Percentiles rank a stretch among this genome's conserved stretches.
Evolutionary conservation across 1,139 yeast species (phyloP).

Genomic region (Protomyces inundatus): DNA sequence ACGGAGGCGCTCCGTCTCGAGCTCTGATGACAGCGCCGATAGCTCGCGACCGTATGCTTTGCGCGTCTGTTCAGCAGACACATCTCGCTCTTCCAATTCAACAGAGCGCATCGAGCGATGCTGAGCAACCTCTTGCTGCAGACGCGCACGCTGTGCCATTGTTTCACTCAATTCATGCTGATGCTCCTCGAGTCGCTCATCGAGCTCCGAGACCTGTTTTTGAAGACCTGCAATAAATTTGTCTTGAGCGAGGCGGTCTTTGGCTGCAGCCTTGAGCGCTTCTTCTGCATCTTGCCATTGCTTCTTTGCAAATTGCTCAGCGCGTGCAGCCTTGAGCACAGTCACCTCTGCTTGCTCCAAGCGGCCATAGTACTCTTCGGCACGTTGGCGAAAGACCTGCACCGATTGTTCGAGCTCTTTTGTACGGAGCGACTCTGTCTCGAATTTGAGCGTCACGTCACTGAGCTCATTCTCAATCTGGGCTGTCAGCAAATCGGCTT

Average conservation of each 20-base stretch:
- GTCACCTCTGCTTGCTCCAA: conserved; percentile 77
- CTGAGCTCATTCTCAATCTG: conserved; percentile 25
- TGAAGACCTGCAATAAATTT: conserved; percentile 48
- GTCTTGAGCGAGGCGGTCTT: conserved; percentile 52
- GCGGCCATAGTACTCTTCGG: conserved; percentile 69
- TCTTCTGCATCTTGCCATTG: conserved; percentile 56
- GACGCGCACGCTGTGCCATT: conserved; percentile 44
- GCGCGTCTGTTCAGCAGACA: conserved; percentile 26
- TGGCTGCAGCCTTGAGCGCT: conserved; percentile 51
- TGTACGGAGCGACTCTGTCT: conserved; percentile 50
- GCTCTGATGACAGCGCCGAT: conserved; percentile 17
- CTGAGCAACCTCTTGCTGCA: conserved; percentile 49
- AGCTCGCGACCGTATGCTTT: conserved; percentile 27
- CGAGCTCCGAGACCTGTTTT: conserved; percentile 51
- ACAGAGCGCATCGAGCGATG: conserved; percentile 12
- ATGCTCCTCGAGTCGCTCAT: conserved; percentile 56
- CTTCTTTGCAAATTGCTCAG: conserved; percentile 52
- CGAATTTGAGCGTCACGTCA: conserved; percentile 47
- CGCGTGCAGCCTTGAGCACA: conserved; percentile 55
- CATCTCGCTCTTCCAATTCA: conserved; percentile 26
- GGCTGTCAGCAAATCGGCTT: not conserved
- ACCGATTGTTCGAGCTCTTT: conserved; percentile 51
- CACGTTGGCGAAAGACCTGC: conserved; percentile 61
- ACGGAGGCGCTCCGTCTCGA: conserved; percentile 25
- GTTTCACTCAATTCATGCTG: conserved; percentile 52